Evolutionary conservation across 108 stramenopile genomes (phyloP).

Genomic region (Nannochloropsis salina): DNA sequence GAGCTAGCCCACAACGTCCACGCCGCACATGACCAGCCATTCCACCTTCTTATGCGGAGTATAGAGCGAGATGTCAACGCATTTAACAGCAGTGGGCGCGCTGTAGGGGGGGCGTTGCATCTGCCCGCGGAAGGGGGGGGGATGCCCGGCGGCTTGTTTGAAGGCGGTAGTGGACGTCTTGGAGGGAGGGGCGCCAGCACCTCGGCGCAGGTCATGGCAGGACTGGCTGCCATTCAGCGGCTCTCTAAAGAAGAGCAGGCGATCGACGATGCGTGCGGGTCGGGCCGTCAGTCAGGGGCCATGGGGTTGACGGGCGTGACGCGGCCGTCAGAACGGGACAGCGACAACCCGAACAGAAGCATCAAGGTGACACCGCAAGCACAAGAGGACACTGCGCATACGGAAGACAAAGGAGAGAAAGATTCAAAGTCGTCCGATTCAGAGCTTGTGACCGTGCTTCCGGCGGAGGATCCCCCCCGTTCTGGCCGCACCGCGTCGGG

Average conservation of each 20-base stretch:
- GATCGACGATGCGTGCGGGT: constrained; percentile 38
- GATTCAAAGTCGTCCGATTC: not conserved
- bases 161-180: constrained; percentile 38
- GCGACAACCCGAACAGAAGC: not conserved
- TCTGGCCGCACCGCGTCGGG: not conserved
- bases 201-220: constrained; percentile 29
- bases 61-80: constrained; percentile 64
- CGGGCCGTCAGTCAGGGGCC: not conserved
- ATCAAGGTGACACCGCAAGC: too few relatives aligned
- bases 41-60: constrained; percentile 64
- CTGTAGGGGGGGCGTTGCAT: not conserved
- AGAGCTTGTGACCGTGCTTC: not conserved
- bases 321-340: not conserved
- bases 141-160: constrained; percentile 31
- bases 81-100: constrained; percentile 59
- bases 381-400: not conserved
- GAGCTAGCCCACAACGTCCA: constrained; percentile 70
- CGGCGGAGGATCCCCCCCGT: not conserved
- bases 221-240: constrained; percentile 36
- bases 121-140: constrained; percentile 20
- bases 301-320: not conserved
- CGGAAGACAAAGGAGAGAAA: not conserved
- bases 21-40: constrained; percentile 60
- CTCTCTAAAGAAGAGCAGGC: constrained; percentile 39
- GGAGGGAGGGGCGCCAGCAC: constrained; percentile 36